Base-by-base conservation (phyloP, 176 grass and related monocot species). In the Microstegium vimineum region DNA sequence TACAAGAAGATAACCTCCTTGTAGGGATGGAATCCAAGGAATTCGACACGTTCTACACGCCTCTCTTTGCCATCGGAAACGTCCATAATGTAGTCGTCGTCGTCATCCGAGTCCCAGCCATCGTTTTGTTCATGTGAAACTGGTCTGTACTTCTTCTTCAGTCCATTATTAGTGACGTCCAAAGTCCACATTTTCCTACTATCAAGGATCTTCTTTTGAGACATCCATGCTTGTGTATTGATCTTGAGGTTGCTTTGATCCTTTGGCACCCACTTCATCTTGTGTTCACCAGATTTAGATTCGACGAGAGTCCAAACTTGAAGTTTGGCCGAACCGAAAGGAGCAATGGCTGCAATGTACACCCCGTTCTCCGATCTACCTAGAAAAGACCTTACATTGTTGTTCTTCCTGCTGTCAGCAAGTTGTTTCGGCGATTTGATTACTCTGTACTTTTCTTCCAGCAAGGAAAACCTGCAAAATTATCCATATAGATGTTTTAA, bases 241-340 rank as follows among this genome's bases (percentile, higher is more conserved):
- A 64, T 7, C 13, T 64, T 64, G 13, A 64, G 12, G 11, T 6
- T 15, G 15, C 13, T 64, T 6, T 17, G 27, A 32, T 64, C 13
- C 27, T 16, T 64, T 1, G 15, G 14, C 61, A 64, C 12, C 61
- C 61, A 64, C 27, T 16, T 5, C 4, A 2, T 26, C 4, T 60
- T 1, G 5, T 64, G 0, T 2, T 0, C 1, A 27, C 1, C 0
- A 0, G 23, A 30, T 31, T 32, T 0, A 0, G 23, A 30, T 31
- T 32, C 61, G 2, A 2, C 1, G 13, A 64, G 61, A 14, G 14
- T 2, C 61, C 61, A 64, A 64, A 64, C 28, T 0, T 5, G 62
- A 18, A 65, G 62, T 8, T 4, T 16, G 27, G 5, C 0, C 28
- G 0, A 8, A 6, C 0, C 2, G 3, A 9, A 2, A 33, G 32